Conservation (phyloP, 495 filamentous ascomycete genomes). For the Daldinia decipiens region DNA sequence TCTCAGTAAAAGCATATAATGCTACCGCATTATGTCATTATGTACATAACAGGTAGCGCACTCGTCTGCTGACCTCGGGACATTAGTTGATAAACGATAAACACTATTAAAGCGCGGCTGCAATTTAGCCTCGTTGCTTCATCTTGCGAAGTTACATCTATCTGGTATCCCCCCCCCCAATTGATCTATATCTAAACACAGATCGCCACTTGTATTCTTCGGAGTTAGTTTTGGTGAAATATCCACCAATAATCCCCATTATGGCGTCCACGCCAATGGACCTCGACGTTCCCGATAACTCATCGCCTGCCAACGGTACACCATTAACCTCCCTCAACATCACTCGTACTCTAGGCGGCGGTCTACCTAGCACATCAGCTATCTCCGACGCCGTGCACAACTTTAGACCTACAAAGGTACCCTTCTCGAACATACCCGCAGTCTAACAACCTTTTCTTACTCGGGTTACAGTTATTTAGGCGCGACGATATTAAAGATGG, state of each 20-base stretch:
- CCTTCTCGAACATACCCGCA: constrained; percentile 13
- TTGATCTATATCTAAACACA: not conserved
- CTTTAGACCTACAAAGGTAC: constrained; percentile 64
- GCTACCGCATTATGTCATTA: no score
- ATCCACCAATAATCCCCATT: not conserved
- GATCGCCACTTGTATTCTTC: not conserved
- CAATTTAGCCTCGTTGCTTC: constrained; percentile 8
- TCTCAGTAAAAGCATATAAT: not conserved
- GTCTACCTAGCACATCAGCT: constrained; percentile 51
- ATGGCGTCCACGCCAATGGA: constrained; percentile 67
- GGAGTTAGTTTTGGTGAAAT: not conserved
- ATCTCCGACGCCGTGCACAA: constrained; percentile 59
- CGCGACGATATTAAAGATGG: constrained; percentile 57
- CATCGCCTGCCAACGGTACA: constrained; percentile 48
- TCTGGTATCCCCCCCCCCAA: not conserved
- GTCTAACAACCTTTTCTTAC: constrained; percentile 16
- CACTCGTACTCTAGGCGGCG: constrained; percentile 50
- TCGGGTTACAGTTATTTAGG: constrained; percentile 51
- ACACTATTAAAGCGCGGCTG: constrained; percentile 1
- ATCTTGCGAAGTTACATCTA: not conserved
- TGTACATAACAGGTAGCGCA: no score
- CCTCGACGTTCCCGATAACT: constrained; percentile 55
- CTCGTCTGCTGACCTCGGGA: no score
- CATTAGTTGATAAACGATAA: not conserved
- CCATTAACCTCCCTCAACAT: constrained; percentile 53